Evolutionary conservation across 805 yeast species (phyloP), one percentile per base, ranked within the genome.

Genomic region (Clavispora fructus): DNA sequence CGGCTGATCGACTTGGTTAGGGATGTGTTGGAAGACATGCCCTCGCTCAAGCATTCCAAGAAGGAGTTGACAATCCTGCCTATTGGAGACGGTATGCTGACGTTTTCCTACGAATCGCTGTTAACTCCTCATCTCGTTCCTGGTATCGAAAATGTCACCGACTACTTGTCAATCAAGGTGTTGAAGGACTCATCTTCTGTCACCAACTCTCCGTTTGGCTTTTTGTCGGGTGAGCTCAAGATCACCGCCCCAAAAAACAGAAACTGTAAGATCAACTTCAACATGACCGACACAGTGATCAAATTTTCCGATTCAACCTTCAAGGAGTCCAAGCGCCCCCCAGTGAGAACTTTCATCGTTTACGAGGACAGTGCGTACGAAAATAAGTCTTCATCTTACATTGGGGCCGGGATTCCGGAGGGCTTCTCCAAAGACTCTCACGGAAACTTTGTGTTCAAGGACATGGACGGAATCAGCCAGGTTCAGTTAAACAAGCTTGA

Each of bases 401-500:
- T 28, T 14, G 35, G 46, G 2, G 33, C 39, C 19, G 57, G 59
- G 2, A 57, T 68, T 38, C 80, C 80, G 3, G 68, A 71, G 14
- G 83, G 83, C 0, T 65, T 69, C 47, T 74, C 79, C 6, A 57
- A 50, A 13, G 75, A 70, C 43, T 74, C 68, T 50, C 50, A 64
- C 11, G 79, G 77, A 4, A 71, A 74, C 44, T 76, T 71, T 41
- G 55, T 73, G 16, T 82, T 63, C 65, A 84, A 81, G 61, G 68
- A 75, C 48, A 61, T 75, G 49, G 66, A 69, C 26, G 95, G 95
- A 13, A 84, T 88, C 43, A 80, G 82, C 50, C 74, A 75, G 48
- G 56, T 86, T 6, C 79, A 78, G 43, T 58, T 89, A 47, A 86
- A 85, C 62, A 87, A 84, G 58, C 64, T 84, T 26, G 72, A 75